phyloP scores from a whole-genome alignment of 495 filamentous ascomycete genomes.

The Penicillium longicatenatum region DNA sequence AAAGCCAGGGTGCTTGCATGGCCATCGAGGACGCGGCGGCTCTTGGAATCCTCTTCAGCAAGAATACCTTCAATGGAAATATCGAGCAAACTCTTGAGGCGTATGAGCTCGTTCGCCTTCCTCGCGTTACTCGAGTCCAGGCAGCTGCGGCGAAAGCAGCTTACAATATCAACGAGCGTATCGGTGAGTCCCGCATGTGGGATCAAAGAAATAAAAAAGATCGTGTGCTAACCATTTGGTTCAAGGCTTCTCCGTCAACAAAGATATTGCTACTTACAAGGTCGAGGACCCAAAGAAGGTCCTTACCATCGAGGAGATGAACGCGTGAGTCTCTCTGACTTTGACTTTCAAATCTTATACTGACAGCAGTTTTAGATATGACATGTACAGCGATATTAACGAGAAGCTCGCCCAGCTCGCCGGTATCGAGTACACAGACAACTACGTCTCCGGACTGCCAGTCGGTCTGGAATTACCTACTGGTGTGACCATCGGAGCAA shows the following conservation, averaged over 20 bases:
- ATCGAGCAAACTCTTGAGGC: constrained; percentile 37
- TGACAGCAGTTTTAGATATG: constrained; percentile 37
- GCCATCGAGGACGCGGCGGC: constrained; percentile 54
- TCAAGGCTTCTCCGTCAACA: constrained; percentile 50
- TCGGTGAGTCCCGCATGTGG: constrained; percentile 32
- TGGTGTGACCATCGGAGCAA: constrained; percentile 30
- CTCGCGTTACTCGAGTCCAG: constrained; percentile 47
- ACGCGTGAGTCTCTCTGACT: constrained; percentile 35
- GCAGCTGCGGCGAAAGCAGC: constrained; percentile 47
- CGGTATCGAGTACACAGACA: constrained; percentile 23
- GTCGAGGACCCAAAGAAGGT: constrained; percentile 49
- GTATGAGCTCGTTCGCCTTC: constrained; percentile 49
- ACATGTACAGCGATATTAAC: constrained; percentile 52
- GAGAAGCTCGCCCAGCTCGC: constrained; percentile 33
- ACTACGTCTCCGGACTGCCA: constrained; percentile 39
- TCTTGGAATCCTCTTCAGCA: constrained; percentile 48
- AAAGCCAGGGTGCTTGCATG: constrained; percentile 54
- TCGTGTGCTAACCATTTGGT: constrained; percentile 3
- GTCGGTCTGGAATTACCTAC: constrained; percentile 42
- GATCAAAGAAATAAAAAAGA: not conserved
- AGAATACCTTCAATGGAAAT: constrained; percentile 43
- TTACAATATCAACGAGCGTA: constrained; percentile 53
- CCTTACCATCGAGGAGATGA: constrained; percentile 57
- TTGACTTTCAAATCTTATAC: not conserved
- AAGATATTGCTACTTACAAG: constrained; percentile 42